Conservation (phyloP, 129 eudicot genomes). For the Artemisia argyi region DNA sequence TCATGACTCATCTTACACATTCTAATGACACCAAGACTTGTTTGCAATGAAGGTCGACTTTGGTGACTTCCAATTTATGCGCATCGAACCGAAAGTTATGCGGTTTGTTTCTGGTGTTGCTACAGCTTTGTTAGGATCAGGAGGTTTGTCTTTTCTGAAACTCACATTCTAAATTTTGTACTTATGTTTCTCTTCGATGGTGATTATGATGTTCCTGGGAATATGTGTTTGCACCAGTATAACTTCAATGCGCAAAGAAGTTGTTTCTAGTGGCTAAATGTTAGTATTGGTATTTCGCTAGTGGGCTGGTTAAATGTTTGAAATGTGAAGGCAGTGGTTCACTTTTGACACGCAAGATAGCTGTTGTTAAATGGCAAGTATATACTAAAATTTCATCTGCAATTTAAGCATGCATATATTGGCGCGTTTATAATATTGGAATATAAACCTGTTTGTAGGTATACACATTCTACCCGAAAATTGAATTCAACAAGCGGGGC, state of each 20-base stretch:
- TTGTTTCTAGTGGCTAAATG: no score
- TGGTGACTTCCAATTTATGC: slow-evolving; percentile 95
- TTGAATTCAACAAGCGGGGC: slow-evolving; percentile 95
- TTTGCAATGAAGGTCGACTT: slow-evolving; percentile 76
- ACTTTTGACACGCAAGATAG: slow-evolving; percentile 68
- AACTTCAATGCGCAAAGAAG: no score
- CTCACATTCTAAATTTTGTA: no score
- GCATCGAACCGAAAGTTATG: no score
- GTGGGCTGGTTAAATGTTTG: slow-evolving; percentile 52
- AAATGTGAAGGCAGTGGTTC: slow-evolving; percentile 75
- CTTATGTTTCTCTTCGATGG: no score
- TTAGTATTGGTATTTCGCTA: no score
- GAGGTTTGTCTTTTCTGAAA: no score
- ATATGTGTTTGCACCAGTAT: no score
- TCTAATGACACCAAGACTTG: slow-evolving; percentile 17
- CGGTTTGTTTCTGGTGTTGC: no score
- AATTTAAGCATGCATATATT: neutral
- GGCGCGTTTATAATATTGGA: no score
- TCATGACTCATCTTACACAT: neutral
- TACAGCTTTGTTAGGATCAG: no score
- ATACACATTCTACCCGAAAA: slow-evolving; percentile 70
- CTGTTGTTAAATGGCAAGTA: slow-evolving; percentile 67
- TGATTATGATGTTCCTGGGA: no score
- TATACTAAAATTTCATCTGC: neutral
- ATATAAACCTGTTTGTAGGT: slow-evolving; percentile 38